A percentile compares a stretch with the other conserved stretches of the same genome.
Conservation (phyloP, 2,329 filamentous ascomycete species). For the Apiospora sp. region DNA sequence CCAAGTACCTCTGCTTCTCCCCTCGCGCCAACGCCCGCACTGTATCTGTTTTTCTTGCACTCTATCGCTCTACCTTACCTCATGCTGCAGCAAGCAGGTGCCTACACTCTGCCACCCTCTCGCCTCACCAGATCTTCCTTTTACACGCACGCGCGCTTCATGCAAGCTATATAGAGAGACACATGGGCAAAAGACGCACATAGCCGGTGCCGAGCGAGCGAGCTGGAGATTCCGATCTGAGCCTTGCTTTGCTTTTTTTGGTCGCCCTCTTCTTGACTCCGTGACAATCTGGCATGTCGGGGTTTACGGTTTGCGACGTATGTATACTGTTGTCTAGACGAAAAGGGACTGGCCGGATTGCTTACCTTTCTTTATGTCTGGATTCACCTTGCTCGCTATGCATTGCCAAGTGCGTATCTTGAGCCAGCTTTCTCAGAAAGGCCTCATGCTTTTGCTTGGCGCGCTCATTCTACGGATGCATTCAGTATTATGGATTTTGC, state of each 20-base stretch:
- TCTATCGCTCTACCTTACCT: neutral
- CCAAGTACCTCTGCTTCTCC: constrained; percentile 12
- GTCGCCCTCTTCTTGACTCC: neutral
- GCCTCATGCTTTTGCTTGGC: neutral
- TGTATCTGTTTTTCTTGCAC: neutral
- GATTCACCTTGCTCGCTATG: neutral
- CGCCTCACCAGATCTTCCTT: neutral
- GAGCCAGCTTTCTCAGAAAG: neutral
- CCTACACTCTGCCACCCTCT: neutral
- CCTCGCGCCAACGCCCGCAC: neutral
- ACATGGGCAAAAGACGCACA: constrained; percentile 3
- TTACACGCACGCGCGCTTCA: neutral
- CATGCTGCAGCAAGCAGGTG: neutral
- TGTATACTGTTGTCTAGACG: neutral
- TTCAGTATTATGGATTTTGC: neutral
- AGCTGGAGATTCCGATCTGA: constrained; percentile 2
- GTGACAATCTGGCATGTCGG: neutral
- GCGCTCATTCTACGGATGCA: neutral
- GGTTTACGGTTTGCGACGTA: neutral
- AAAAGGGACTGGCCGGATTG: neutral
- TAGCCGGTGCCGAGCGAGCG: neutral
- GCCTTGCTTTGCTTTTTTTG: neutral
- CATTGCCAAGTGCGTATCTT: constrained; percentile 4
- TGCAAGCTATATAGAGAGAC: constrained; percentile 18
- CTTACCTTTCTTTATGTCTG: neutral